phyloP scores from a whole-genome alignment of 164 flowering plant species.

The Malania oleifera region DNA sequence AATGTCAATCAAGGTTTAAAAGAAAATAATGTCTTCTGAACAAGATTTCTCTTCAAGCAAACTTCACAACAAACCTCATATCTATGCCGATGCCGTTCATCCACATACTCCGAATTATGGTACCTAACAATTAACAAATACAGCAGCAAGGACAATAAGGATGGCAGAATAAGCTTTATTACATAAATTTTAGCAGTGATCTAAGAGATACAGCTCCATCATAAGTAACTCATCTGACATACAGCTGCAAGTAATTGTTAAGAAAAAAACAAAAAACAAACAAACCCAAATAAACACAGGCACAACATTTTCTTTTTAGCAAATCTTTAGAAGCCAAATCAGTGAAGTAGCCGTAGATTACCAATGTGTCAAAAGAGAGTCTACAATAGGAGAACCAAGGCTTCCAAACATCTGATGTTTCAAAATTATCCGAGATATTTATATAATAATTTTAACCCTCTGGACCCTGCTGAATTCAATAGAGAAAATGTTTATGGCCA shows the following conservation, averaged over 20 bases:
- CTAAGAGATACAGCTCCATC: neutral
- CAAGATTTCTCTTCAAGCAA: neutral
- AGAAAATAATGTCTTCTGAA: neutral
- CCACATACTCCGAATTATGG: conserved; percentile 54
- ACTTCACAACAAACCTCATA: conserved; percentile 58
- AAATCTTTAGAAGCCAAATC: no score
- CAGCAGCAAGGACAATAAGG: neutral
- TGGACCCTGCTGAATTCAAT: no score
- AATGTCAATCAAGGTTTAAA: neutral
- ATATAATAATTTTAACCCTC: no score
- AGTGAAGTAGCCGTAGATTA: no score
- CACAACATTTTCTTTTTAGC: no score
- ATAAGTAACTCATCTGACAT: neutral
- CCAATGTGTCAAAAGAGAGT: no score
- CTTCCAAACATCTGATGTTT: no score
- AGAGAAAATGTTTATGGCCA: no score
- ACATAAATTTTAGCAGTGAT: neutral
- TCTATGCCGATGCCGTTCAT: conserved; percentile 97
- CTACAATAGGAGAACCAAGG: no score
- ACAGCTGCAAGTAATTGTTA: neutral
- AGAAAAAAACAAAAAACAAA: neutral
- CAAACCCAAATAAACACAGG: no score
- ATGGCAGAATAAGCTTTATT: neutral
- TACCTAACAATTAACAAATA: conserved; percentile 39
- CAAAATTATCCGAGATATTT: no score